Conservation (phyloP, 2,329 filamentous ascomycete species). For the Penicillium griseofulvum region DNA sequence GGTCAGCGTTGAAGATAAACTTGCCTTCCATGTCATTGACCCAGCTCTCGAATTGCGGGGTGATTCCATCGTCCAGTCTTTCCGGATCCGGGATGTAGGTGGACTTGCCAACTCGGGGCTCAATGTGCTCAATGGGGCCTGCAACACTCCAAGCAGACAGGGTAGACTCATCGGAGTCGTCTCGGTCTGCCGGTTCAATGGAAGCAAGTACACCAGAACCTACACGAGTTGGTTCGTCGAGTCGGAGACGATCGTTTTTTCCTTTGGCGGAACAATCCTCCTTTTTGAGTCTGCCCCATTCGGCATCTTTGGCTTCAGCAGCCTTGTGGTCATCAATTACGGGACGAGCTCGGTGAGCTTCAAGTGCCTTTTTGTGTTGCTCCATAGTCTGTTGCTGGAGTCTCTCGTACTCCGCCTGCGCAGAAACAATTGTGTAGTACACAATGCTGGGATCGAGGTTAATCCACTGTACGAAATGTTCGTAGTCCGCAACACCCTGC, state of each 20-base stretch:
- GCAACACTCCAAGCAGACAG: not conserved
- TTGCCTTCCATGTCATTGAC: not conserved
- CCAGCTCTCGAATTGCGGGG: not conserved
- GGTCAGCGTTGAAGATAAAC: not conserved
- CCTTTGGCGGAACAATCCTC: not conserved
- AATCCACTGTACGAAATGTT: not conserved
- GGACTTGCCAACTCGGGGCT: not conserved
- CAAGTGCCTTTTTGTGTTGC: not conserved
- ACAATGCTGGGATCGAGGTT: fast-evolving
- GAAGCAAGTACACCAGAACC: not conserved
- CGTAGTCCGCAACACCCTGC: not conserved
- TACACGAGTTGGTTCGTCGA: not conserved
- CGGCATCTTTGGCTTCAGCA: not conserved
- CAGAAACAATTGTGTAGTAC: not conserved
- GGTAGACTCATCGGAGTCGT: not conserved
- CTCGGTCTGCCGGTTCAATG: not conserved
- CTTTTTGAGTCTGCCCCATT: too few relatives aligned
- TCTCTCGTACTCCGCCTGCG: not conserved
- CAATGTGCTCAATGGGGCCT: not conserved
- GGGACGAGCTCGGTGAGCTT: not conserved
- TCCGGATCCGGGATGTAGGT: not conserved
- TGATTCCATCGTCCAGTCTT: not conserved
- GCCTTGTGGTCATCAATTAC: not conserved
- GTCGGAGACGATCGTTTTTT: not conserved
- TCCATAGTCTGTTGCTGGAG: not conserved